Base-by-base conservation (phyloP, 257 asterid species). In the Solanum neorickii region DNA sequence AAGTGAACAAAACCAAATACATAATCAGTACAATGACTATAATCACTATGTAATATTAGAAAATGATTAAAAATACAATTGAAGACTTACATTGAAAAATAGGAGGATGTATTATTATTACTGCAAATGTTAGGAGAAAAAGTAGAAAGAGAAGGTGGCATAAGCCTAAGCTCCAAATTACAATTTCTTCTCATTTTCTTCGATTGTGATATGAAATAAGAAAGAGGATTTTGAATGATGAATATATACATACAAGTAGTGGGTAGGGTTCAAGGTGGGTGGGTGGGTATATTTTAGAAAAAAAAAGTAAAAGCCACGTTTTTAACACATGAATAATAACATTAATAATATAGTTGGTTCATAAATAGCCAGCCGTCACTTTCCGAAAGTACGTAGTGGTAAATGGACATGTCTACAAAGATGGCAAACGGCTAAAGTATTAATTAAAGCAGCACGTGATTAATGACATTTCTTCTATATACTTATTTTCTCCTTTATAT, bases 131-230 rank as follows among this genome's bases (percentile, higher is more conserved):
- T 12, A 33, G 74, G 14, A 23, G 86, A 39, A 83, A 83, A 83
- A 68, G 47, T 27, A 10, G 52, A 37, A 44, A 66, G 18, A 73
- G 86, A 73, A 82, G 91, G 87, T 11, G 91, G 82, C 15, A 82
- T 65, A 39, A 87, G 91, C 39, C 90, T 29, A 23, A 90, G 90
- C 39, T 90, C 89, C 80, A 90, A 88, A 65, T 84, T 88, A 73
- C 87, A 87, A 35, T 85, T 86, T 82, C 91, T 87, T 68, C 65
- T 85, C 91, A 89, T 89, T 33, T 72, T 88, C 62, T 85, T 66
- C 29, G 20, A 73, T 70, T 31, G 42, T 33, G n/a, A 20, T 73
- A 35, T 41, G 15, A 18, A 27, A 74, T 49, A 74, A 37, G 52
- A 39, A 21, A 23, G 27, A 18, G 15, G 20, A 2, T 9, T 3